These are phyloP conservation scores for Lepidium aucheri DNA, from an alignment of 345 rosid genomes.

Conservation along the genomic window DNA sequence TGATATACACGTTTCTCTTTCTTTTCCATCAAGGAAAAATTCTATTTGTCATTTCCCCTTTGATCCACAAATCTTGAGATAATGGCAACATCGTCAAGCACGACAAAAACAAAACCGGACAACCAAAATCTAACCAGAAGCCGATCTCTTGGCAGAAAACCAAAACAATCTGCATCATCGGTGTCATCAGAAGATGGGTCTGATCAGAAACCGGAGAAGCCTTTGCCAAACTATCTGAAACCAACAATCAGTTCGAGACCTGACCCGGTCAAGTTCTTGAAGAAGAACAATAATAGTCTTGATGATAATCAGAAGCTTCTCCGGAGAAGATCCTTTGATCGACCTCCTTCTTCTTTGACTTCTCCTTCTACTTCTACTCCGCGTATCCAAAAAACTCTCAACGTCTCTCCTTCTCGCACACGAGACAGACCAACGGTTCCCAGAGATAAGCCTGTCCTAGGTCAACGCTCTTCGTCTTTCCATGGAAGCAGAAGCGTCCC, in stretches of 20 bases:
- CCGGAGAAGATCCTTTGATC: slow-evolving; percentile 79
- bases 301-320: slow-evolving; percentile 36
- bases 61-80: not conserved
- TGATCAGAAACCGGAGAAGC: slow-evolving; percentile 28
- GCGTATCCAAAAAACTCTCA: slow-evolving; percentile 26
- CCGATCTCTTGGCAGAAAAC: slow-evolving; percentile 18
- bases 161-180: slow-evolving; percentile 13
- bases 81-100: slow-evolving; percentile 37
- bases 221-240: slow-evolving; percentile 50
- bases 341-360: slow-evolving; percentile 41
- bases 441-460: slow-evolving; percentile 27
- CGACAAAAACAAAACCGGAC: slow-evolving; percentile 16
- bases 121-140: slow-evolving; percentile 32
- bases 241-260: slow-evolving; percentile 50
- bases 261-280: slow-evolving; percentile 28
- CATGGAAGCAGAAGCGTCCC: slow-evolving; percentile 28
- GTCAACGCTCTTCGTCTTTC: slow-evolving; percentile 31
- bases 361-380: slow-evolving; percentile 35
- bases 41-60: not conserved
- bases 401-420: slow-evolving; percentile 32
- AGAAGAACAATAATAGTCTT: slow-evolving; percentile 28
- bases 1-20: slow-evolving; percentile 17
- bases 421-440: slow-evolving; percentile 27
- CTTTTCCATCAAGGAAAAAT: not conserved
- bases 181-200: slow-evolving; percentile 18